Base-by-base conservation (phyloP, 2,329 filamentous ascomycete species). In the Aureobasidium sp. region DNA sequence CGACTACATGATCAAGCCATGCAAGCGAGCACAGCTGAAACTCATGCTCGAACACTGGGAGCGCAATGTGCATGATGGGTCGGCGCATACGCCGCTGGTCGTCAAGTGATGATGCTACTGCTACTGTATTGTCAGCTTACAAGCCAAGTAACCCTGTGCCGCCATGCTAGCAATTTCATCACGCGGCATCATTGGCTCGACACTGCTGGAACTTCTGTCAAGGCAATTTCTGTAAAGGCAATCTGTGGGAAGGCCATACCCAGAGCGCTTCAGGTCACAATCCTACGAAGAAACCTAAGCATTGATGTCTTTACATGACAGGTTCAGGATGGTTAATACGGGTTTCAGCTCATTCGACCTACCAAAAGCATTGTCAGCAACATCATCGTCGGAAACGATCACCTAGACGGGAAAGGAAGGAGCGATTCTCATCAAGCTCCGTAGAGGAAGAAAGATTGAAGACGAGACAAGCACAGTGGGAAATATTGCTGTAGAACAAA, bases 1-100 rank as follows among this genome's bases (percentile, higher is more conserved):
- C 29, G 62, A 64, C 22, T 64, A 64, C 44, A 42, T 64, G 41
- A 39, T 64, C 56, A 64, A 64, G 41, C 62, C 62, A 7, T 63
- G 62, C 49, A 62, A 62, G 17, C 36, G 60, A 31, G 60, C 34
- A 3, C 48, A 62, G 11, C 29, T 62, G 17, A 37, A 52, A n/a
- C 12, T 42, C 5, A 64, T 49, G 48, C 58, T 62, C 11, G 47
- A 48, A 15, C 41, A 64, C 36, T 64, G 62, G 62, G 62, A 64
- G 31, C 34, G 45, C 3, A 45, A 57, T 17, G 11, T 62, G 25
- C 49, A 62, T 29, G 48, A 61, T n/a, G 58, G 62, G 6, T 49
- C 57, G 20, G 45, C 48, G 2, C 62, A 64, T 25, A 55, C 27
- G 12, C 59, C 48, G 12, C 20, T 61, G 48, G 25, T 27, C 27